Evolutionary conservation across 352 stramenopile species (phyloP).

Genomic region (Phytophthora podocarpi): DNA sequence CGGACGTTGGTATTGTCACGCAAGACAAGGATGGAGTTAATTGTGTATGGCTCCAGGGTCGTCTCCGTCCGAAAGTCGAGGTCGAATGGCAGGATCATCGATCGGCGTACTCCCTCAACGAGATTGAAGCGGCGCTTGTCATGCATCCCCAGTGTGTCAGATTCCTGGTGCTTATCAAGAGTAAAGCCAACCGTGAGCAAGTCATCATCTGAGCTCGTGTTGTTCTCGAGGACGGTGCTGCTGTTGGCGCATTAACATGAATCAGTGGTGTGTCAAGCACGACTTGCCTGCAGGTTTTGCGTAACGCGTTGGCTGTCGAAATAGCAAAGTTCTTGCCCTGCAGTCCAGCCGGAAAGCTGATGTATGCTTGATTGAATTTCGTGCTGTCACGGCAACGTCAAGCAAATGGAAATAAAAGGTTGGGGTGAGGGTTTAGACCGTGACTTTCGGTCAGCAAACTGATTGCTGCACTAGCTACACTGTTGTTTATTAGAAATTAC

Average conservation of each 20-base stretch:
- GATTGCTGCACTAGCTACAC: too few relatives aligned
- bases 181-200: slow-evolving; percentile 2
- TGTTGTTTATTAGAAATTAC: not conserved
- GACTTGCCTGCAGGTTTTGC: slow-evolving; percentile 44
- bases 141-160: slow-evolving; percentile 53
- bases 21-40: slow-evolving; percentile 29
- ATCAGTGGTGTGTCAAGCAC: slow-evolving; percentile 38
- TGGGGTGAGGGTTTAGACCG: not conserved
- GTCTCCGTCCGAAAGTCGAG: slow-evolving; percentile 53
- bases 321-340: slow-evolving; percentile 72
- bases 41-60: slow-evolving; percentile 72
- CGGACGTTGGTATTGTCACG: slow-evolving; percentile 53
- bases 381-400: not conserved
- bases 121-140: slow-evolving; percentile 48
- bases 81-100: slow-evolving; percentile 38
- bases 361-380: slow-evolving; percentile 60
- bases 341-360: slow-evolving; percentile 84
- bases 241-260: slow-evolving; percentile 39
- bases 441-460: not conserved
- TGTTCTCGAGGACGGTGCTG: slow-evolving; percentile 32
- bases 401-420: too few relatives aligned
- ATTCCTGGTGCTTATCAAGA: slow-evolving; percentile 60
- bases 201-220: slow-evolving; percentile 41
- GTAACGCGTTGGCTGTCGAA: slow-evolving; percentile 51
- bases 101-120: slow-evolving; percentile 28